Percentiles rank a stretch among this genome's conserved stretches.
Evolutionary conservation across 768 basidiomycete genomes (phyloP).

Genomic region (Leccinum olivaceopallidum): DNA sequence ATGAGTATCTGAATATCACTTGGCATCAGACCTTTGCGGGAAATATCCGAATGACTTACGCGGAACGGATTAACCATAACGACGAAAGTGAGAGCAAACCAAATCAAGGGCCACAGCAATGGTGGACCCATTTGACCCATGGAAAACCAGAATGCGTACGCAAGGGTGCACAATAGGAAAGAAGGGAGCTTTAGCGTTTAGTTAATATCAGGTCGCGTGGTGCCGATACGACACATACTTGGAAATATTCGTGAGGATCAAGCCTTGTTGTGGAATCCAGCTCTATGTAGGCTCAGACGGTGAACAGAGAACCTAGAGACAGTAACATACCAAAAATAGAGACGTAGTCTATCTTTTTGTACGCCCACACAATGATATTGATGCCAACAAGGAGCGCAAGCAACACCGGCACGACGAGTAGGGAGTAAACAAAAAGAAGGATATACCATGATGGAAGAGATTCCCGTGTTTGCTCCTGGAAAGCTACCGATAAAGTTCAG

Average conservation of each 20-base stretch:
- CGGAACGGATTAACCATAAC: slow-evolving; percentile 78
- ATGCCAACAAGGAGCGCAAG: slow-evolving; percentile 77
- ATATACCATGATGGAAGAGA: slow-evolving; percentile 68
- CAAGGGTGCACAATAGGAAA: slow-evolving; percentile 67
- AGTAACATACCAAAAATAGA: slow-evolving; percentile 79
- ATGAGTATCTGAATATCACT: slow-evolving; percentile 47
- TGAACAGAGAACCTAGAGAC: background rate
- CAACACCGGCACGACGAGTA: slow-evolving; percentile 70
- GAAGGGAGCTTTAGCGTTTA: slow-evolving; percentile 61
- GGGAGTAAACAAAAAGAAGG: slow-evolving; percentile 76
- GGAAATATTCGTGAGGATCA: slow-evolving; percentile 78
- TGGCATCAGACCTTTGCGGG: background rate
- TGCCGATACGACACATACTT: slow-evolving; percentile 40
- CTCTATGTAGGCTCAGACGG: slow-evolving; percentile 40
- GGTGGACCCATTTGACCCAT: slow-evolving; percentile 70
- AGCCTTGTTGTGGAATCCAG: slow-evolving; percentile 68
- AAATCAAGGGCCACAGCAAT: slow-evolving; percentile 75
- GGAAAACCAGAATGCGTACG: slow-evolving; percentile 83
- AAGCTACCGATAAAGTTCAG: slow-evolving; percentile 41
- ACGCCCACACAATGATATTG: slow-evolving; percentile 78
- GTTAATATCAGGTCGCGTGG: background rate
- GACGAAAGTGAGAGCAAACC: slow-evolving; percentile 64
- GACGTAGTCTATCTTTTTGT: slow-evolving; percentile 82
- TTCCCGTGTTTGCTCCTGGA: slow-evolving; percentile 48
- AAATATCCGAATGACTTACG: slow-evolving; percentile 29